phyloP scores from a whole-genome alignment of 257 asterid species.

The Solanum medicagineum region DNA sequence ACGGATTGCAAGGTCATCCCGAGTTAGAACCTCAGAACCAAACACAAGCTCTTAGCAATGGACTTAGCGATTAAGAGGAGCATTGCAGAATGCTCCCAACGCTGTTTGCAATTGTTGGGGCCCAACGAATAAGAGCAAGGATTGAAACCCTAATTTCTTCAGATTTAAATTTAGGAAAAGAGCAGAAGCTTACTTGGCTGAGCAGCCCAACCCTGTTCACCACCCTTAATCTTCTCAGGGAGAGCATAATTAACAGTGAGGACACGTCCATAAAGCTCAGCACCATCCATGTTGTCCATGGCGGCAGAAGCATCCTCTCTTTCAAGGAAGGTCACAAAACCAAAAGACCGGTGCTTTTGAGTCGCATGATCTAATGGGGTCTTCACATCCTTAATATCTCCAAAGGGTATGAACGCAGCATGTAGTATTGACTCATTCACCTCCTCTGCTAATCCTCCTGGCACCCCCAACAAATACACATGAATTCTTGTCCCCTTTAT shows the following conservation, averaged over 20 bases:
- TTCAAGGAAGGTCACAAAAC: conserved; percentile 88
- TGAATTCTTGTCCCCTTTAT: neutral
- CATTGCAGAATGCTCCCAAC: neutral
- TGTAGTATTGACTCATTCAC: conserved; percentile 79
- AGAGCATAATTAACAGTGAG: conserved; percentile 91
- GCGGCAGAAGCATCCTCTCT: conserved; percentile 91
- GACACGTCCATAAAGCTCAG: conserved; percentile 95
- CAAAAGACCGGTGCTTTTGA: conserved; percentile 93
- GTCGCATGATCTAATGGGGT: conserved; percentile 93
- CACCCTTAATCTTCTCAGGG: conserved; percentile 90
- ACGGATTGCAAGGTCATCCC: too few species aligned
- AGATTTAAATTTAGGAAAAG: neutral
- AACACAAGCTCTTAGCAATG: too few species aligned
- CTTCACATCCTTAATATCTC: conserved; percentile 91
- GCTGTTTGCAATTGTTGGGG: neutral
- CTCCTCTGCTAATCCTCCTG: conserved; percentile 87
- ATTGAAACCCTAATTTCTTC: neutral
- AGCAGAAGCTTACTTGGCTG: conserved; percentile 59
- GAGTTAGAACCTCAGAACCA: too few species aligned
- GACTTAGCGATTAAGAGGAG: too few species aligned
- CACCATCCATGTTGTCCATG: conserved; percentile 97
- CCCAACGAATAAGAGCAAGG: neutral
- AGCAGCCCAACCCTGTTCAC: conserved; percentile 97
- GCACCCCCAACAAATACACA: neutral
- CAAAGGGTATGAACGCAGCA: conserved; percentile 88